These are phyloP conservation scores for Zygosaccharomyces pseudorouxii DNA, from an alignment of 805 yeast species.

Conservation along the genomic window DNA sequence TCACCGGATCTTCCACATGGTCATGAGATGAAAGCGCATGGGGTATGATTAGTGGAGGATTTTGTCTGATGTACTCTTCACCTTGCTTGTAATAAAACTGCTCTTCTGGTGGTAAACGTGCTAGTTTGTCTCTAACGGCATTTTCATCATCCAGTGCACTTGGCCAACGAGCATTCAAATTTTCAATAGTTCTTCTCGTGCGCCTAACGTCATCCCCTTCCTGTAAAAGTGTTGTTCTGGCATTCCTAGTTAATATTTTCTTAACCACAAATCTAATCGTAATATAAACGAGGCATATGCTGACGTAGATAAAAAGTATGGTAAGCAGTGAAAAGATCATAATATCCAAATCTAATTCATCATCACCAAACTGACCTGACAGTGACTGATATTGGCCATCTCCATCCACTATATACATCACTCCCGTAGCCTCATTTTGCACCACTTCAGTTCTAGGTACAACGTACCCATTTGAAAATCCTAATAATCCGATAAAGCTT, in stretches of 20 bases:
- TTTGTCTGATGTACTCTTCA: slow-evolving; percentile 35
- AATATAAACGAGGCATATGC: slow-evolving; percentile 18
- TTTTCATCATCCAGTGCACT: slow-evolving; percentile 63
- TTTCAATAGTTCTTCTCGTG: slow-evolving; percentile 13
- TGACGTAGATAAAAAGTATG: slow-evolving; percentile 19
- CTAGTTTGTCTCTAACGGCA: slow-evolving; percentile 54
- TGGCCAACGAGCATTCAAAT: slow-evolving; percentile 37
- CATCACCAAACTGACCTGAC: slow-evolving; percentile 15
- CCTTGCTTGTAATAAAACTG: slow-evolving; percentile 40
- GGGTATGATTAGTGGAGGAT: slow-evolving; percentile 43
- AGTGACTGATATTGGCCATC: slow-evolving; percentile 4
- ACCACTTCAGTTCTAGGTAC: slow-evolving; percentile 10
- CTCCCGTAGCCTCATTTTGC: slow-evolving; percentile 7
- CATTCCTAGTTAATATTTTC: slow-evolving; percentile 10
- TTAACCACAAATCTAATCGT: slow-evolving; percentile 15
- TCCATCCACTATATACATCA: slow-evolving; percentile 4
- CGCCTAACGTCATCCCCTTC: slow-evolving; percentile 16
- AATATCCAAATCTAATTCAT: slow-evolving; percentile 24
- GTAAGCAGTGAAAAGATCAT: slow-evolving; percentile 24
- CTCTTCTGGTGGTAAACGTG: slow-evolving; percentile 47
- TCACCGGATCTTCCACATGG: slow-evolving; percentile 31
- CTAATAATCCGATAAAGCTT: not conserved
- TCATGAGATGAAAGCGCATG: slow-evolving; percentile 24
- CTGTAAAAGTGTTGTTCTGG: slow-evolving; percentile 16
- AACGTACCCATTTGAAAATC: slow-evolving; percentile 8